Conservation (phyloP, 345 rosid genomes). For the Streptanthus diversifolius region DNA sequence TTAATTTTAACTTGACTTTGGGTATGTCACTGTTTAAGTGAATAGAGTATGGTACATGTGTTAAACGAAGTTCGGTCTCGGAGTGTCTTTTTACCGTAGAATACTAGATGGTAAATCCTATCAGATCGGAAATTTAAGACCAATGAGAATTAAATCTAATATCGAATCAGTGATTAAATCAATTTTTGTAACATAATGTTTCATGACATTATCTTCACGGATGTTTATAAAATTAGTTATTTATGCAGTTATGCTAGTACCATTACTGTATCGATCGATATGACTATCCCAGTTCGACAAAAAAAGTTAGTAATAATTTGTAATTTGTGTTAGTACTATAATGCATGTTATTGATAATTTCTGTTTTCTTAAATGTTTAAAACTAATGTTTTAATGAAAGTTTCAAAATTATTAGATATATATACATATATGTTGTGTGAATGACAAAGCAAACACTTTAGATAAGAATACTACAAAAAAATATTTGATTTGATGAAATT, state of each 20-base stretch:
- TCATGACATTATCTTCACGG: neutral
- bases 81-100: neutral
- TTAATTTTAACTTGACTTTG: conserved; percentile 17
- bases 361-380: neutral
- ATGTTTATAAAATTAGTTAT: neutral
- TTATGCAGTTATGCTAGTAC: neutral
- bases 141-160: neutral
- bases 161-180: neutral
- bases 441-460: neutral
- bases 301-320: neutral
- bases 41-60: conserved; percentile 8
- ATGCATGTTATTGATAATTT: neutral
- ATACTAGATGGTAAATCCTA: neutral
- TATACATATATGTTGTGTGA: neutral
- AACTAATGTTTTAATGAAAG: neutral
- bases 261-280: neutral
- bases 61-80: neutral
- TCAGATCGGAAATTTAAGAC: neutral
- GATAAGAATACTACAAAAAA: neutral
- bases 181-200: neutral
- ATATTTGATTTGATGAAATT: neutral
- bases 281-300: neutral
- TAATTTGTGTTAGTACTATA: neutral
- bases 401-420: neutral
- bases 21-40: neutral